Percentiles rank a stretch among this genome's conserved stretches.
Evolutionary conservation across 208 protist species (phyloP).

Genomic region (Herpetomonas tarakana): DNA sequence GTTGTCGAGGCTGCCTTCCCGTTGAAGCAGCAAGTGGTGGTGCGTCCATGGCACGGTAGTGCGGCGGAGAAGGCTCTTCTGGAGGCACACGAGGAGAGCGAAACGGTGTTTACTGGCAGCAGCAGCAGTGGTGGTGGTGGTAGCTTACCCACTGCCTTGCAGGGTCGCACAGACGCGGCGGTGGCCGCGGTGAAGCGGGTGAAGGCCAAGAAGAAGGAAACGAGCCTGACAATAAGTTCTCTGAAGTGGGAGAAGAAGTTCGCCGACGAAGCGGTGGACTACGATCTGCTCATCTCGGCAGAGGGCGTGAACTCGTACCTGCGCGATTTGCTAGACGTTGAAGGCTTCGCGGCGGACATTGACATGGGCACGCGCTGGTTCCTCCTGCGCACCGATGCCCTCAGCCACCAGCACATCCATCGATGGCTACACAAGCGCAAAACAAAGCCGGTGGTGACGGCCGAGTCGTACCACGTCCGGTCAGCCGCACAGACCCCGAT

Average conservation of each 20-base stretch:
- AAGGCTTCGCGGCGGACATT: slow-evolving; percentile 72
- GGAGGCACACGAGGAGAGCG: slow-evolving; percentile 1
- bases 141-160: background rate
- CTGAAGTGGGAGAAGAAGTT: slow-evolving; percentile 73
- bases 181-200: slow-evolving; percentile 9
- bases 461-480: slow-evolving; percentile 40
- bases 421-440: slow-evolving; percentile 75
- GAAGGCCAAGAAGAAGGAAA: slow-evolving; percentile 25
- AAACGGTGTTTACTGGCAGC: background rate
- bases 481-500: slow-evolving; percentile 58
- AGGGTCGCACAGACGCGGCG: slow-evolving; percentile 9
- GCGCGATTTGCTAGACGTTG: slow-evolving; percentile 79
- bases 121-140: background rate
- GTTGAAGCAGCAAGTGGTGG: slow-evolving; percentile 66
- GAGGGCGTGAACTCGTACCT: slow-evolving; percentile 81
- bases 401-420: slow-evolving; percentile 71
- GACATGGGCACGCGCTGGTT: slow-evolving; percentile 82
- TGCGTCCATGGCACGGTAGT: slow-evolving; percentile 52
- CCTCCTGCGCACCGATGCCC: slow-evolving; percentile 35
- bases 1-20: slow-evolving; percentile 80
- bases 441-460: slow-evolving; percentile 22
- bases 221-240: slow-evolving; percentile 70
- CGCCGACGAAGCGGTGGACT: slow-evolving; percentile 65
- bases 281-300: slow-evolving; percentile 80
- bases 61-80: slow-evolving; percentile 7